These are phyloP conservation scores for Dryadomyces quercivorus DNA, from an alignment of 2,329 filamentous ascomycete species.

Conservation along the genomic window DNA sequence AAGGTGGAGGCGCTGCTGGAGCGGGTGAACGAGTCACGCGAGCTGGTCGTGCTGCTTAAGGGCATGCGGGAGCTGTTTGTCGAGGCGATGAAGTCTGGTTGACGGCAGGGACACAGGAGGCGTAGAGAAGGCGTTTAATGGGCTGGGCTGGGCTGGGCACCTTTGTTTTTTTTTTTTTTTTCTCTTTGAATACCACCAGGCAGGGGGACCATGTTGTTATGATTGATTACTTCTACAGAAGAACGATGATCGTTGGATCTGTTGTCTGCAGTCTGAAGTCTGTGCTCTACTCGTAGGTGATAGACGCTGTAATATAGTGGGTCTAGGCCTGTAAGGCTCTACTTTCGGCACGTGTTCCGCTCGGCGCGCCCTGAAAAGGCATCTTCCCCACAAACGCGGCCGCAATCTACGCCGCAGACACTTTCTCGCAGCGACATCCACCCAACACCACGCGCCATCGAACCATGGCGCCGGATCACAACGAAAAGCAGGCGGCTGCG, in stretches of 20 bases:
- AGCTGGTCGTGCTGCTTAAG: constrained; percentile 61
- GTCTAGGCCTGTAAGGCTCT: too few species aligned
- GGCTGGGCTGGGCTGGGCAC: not conserved
- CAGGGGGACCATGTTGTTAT: too few species aligned
- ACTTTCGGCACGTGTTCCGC: too few species aligned
- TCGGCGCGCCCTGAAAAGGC: too few species aligned
- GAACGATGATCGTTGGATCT: too few species aligned
- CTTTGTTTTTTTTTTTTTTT: not conserved
- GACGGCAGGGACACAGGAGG: not conserved
- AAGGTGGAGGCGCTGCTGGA: constrained; percentile 68
- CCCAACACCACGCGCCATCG: too few species aligned
- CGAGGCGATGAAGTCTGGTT: constrained; percentile 45
- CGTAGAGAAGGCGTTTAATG: not conserved
- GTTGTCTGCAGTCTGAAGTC: too few species aligned
- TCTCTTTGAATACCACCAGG: not conserved
- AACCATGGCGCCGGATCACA: constrained; percentile 31
- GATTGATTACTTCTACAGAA: too few species aligned
- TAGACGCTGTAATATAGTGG: not conserved
- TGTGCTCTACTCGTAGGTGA: too few species aligned
- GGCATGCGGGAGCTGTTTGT: constrained; percentile 73
- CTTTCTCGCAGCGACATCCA: too few species aligned
- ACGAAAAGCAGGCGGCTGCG: constrained; percentile 61
- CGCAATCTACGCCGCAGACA: not conserved
- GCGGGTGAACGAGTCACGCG: constrained; percentile 67
- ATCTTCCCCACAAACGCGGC: not conserved